Base-by-base conservation (phyloP, 2,329 filamentous ascomycete species). In the Stemphylium lycopersici region DNA sequence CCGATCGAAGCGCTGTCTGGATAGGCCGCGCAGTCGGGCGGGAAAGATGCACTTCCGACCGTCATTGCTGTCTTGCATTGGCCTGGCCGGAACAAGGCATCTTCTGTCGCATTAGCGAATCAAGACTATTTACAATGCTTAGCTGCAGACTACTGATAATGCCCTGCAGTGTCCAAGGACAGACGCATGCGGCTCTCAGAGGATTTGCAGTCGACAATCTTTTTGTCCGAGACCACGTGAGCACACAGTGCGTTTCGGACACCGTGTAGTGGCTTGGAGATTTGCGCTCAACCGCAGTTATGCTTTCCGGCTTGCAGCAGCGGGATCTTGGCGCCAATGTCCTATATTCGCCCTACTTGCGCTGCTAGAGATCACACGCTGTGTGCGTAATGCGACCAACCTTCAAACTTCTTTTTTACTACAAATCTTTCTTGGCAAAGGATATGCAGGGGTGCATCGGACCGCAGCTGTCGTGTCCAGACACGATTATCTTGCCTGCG, bases 61-160 rank as follows among this genome's bases (percentile, higher is more conserved):
- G 57, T 68, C 61, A 62, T 58, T 40, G 56, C 24, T 45, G 54
- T 58, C 51, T 61, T 59, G 53, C 55, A 29, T 46, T 37, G 42
- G 39, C 13, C 65, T 69, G 66, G 51, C 68, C 56, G 39, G 41
- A 67, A 64, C 43, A 26, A 56, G 66, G 22, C 31, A 55, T 55
- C 18, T 45, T 36, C 24, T 46, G 46, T 42, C 12, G 33, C 26
- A 5, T 40, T 55, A 39, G 52, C 68, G 58, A 71, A 72, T 72
- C 65, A 71, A 34, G 55, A 67, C 62, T 52, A 66, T 68, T 62
- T 58, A 44, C 52, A 49, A 43, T 34, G 44, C 36, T 44, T 45
- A 48, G 58, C 56, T 63, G 60, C 63, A 59, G 50, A 43, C 39
- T 52, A 43, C 44, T 36, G 49, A 55, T 65, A 64, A 62, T 58